A percentile compares a stretch with the other conserved stretches of the same genome.
phyloP scores from a whole-genome alignment of 2,329 filamentous ascomycete species.

The Coccinonectria pachysandricola region DNA sequence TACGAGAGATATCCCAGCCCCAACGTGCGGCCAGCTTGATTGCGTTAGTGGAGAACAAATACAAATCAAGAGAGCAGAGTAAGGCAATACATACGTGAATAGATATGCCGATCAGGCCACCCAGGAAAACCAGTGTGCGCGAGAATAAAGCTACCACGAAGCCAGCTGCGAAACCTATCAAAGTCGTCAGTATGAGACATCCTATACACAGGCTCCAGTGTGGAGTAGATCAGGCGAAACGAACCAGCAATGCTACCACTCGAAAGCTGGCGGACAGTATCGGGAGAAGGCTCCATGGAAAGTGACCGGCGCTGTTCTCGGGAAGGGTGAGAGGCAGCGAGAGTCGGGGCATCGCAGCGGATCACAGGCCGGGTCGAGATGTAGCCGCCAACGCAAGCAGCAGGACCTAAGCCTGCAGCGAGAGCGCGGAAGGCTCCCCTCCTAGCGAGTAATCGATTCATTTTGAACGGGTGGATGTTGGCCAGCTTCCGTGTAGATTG shows the following conservation, averaged over 20 bases:
- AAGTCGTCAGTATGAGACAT: not conserved
- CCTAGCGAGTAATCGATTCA: slow-evolving; percentile 15
- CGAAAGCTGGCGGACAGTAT: slow-evolving; percentile 39
- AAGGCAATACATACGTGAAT: slow-evolving; percentile 54
- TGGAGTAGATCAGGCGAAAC: no score
- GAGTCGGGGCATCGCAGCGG: slow-evolving; percentile 20
- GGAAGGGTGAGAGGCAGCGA: slow-evolving; percentile 8
- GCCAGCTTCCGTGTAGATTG: no score
- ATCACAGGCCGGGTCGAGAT: slow-evolving; percentile 16
- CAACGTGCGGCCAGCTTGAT: slow-evolving; percentile 32
- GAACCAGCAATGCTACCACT: slow-evolving; percentile 43
- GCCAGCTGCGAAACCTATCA: slow-evolving; percentile 49
- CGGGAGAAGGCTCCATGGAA: slow-evolving; percentile 16
- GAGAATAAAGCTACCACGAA: slow-evolving; percentile 61
- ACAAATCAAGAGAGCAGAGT: no score
- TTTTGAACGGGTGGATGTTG: no score
- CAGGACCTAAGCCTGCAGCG: slow-evolving; percentile 18
- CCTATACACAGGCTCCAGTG: not conserved
- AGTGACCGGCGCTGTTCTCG: slow-evolving; percentile 5
- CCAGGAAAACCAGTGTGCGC: slow-evolving; percentile 55
- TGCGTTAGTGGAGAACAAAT: no score
- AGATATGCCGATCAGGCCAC: slow-evolving; percentile 53
- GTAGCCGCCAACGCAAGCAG: slow-evolving; percentile 17
- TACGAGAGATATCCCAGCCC: slow-evolving; percentile 30
- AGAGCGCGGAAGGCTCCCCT: slow-evolving; percentile 16